Evolutionary conservation across 805 yeast species (phyloP).

Genomic region (Monosporozyma siamensis): DNA sequence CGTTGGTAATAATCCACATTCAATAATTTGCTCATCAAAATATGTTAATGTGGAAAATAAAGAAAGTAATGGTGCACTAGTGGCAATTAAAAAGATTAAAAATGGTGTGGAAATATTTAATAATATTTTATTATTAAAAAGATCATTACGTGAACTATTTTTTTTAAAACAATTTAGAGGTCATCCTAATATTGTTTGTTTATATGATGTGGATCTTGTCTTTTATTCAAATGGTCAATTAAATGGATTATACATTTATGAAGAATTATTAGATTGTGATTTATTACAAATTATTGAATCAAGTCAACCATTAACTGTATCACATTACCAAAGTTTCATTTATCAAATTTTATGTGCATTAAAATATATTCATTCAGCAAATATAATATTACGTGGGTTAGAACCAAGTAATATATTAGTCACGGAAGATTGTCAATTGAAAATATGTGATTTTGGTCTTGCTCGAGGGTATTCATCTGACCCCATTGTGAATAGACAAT

Average conservation of each 20-base stretch:
- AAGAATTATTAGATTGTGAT: conserved; percentile 96
- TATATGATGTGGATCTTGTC: conserved; percentile 88
- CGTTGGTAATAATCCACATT: conserved; percentile 95
- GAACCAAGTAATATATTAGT: conserved; percentile 90
- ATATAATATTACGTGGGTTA: conserved; percentile 84
- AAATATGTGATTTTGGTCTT: conserved; percentile 94
- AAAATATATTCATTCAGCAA: conserved; percentile 81
- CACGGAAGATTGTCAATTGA: conserved; percentile 92
- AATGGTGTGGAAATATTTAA: conserved; percentile 50
- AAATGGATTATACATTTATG: conserved; percentile 86
- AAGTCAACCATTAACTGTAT: conserved; percentile 85
- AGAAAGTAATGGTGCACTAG: conserved; percentile 46
- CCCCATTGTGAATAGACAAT: conserved; percentile 79
- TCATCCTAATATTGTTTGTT: conserved; percentile 88
- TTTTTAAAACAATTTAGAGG: conserved; percentile 87
- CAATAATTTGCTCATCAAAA: conserved; percentile 88
- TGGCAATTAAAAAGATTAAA: conserved; percentile 90
- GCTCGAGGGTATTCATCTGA: conserved; percentile 82
- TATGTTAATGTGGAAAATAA: conserved; percentile 59
- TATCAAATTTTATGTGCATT: conserved; percentile 90
- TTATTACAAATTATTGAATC: conserved; percentile 93
- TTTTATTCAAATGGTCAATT: conserved; percentile 53
- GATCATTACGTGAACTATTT: conserved; percentile 85
- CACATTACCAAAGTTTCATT: conserved; percentile 85
- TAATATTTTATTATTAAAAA: conserved; percentile 72